Evolutionary conservation across 345 rosid genomes (phyloP).

Genomic region (Syzygium aqueum): DNA sequence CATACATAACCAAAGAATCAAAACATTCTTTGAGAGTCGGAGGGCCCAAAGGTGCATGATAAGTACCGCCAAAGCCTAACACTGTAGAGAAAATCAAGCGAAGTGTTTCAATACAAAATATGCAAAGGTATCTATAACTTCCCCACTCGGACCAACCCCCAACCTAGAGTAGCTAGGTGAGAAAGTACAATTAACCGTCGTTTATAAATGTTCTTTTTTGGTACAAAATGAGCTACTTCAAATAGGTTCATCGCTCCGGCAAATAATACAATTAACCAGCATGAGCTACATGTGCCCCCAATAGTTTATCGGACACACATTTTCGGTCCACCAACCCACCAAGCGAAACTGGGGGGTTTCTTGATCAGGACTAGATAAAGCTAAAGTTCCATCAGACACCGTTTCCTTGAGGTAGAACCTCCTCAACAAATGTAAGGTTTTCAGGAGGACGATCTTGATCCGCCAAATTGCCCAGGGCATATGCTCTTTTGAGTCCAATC

Average conservation of each 20-base stretch:
- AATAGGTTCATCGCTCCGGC: neutral
- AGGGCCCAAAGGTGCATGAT: neutral
- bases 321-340: neutral
- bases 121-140: neutral
- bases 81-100: neutral
- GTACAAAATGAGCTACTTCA: slow-evolving; percentile 5
- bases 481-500: neutral
- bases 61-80: neutral
- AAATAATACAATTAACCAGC: neutral
- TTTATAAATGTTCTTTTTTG: slow-evolving; percentile 1
- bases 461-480: neutral
- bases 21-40: neutral
- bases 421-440: neutral
- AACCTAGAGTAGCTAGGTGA: neutral
- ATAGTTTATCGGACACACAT: neutral
- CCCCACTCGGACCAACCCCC: neutral
- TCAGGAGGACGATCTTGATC: neutral
- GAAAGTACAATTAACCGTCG: neutral
- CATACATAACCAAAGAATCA: neutral
- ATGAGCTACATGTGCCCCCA: neutral
- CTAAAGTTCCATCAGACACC: neutral
- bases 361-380: neutral
- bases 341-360: neutral
- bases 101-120: neutral
- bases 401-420: neutral